phyloP scores from a whole-genome alignment of 169 alveolate genomes.

The Haemoproteus tartakovskyi region DNA sequence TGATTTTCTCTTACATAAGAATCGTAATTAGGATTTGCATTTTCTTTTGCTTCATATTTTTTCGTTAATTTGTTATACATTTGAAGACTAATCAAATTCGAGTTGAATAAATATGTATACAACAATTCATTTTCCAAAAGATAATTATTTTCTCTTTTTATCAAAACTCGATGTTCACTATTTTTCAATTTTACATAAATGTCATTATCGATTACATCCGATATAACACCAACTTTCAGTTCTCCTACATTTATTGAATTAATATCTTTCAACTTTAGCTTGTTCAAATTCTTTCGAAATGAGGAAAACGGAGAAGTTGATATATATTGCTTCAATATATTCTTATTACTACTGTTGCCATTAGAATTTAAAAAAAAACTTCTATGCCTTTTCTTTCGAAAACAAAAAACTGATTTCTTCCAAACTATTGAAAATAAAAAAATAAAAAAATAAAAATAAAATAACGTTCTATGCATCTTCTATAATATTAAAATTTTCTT shows the following conservation, averaged over 20 bases:
- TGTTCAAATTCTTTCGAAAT: too few species aligned
- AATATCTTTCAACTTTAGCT: conserved; percentile 4
- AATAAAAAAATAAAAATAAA: too few species aligned
- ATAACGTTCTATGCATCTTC: too few species aligned
- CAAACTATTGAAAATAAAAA: too few species aligned
- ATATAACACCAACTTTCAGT: conserved; percentile 33
- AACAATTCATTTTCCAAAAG: conserved; percentile 37
- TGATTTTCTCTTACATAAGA: not conserved
- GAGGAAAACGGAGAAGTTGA: too few species aligned
- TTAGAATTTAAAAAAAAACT: too few species aligned
- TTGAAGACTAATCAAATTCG: conserved; percentile 16
- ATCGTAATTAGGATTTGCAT: too few species aligned
- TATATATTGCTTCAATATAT: not conserved
- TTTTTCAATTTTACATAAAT: conserved; percentile 47
- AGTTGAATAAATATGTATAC: conserved; percentile 17
- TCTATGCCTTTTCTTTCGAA: too few species aligned
- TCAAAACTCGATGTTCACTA: conserved; percentile 15
- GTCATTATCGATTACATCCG: conserved; percentile 26
- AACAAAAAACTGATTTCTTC: too few species aligned
- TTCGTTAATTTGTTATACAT: conserved; percentile 13
- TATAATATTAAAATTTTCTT: too few species aligned
- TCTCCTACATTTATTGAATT: conserved; percentile 34
- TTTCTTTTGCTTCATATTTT: not conserved
- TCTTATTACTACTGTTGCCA: not conserved
- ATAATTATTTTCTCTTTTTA: conserved; percentile 53